Conservation (phyloP, 371 early-diverging fungal genomes). For the Rhizopus arrhizus region DNA sequence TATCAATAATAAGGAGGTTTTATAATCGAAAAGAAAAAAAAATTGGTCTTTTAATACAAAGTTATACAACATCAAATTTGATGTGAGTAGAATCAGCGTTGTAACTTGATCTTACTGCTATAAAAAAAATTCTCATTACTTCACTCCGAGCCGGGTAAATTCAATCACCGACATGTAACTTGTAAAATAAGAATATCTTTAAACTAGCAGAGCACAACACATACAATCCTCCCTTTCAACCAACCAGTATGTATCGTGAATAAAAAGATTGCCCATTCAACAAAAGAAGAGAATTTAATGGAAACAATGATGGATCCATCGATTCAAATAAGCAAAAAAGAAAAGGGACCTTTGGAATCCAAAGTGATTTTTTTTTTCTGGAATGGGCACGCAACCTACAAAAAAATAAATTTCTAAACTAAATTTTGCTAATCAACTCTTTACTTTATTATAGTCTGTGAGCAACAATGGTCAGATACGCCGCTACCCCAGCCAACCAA, state of each 20-base stretch:
- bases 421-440: neutral
- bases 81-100: no score
- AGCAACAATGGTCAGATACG: constrained; percentile 61
- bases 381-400: no score
- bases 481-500: constrained; percentile 58
- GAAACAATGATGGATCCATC: neutral
- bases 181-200: no score
- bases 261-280: neutral
- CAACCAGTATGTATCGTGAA: constrained; percentile 4
- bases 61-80: no score
- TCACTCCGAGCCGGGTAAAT: neutral
- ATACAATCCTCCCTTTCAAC: constrained; percentile 9
- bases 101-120: no score
- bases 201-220: neutral
- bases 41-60: no score
- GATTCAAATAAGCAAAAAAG: neutral
- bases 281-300: neutral
- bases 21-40: no score
- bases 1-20: no score
- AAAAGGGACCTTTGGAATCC: neutral
- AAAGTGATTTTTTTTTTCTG: constrained; percentile 1
- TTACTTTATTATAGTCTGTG: constrained; percentile 16
- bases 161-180: neutral
- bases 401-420: no score
- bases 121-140: no score